These are phyloP conservation scores for Coffea canephora DNA, from an alignment of 257 asterid genomes.

Conservation along the genomic window DNA sequence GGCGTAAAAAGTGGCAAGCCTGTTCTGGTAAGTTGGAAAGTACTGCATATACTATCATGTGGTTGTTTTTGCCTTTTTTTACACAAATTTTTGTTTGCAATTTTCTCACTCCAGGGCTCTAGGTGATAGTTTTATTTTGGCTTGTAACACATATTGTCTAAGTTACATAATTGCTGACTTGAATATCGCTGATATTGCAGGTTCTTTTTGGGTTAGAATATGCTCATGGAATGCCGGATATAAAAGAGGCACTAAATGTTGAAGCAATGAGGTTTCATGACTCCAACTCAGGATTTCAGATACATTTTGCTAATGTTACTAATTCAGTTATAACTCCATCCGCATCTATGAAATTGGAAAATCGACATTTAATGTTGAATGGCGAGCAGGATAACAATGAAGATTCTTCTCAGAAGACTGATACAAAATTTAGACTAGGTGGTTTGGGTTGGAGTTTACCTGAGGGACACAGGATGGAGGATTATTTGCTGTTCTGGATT, in stretches of 20 bases:
- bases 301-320: constrained; percentile 53
- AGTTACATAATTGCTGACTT: neutral
- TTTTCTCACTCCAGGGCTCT: neutral
- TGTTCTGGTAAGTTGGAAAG: constrained; percentile 52
- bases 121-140: neutral
- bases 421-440: constrained; percentile 45
- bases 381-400: constrained; percentile 28
- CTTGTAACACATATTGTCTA: neutral
- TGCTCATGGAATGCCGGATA: constrained; percentile 67
- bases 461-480: constrained; percentile 64
- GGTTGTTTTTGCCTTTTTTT: neutral
- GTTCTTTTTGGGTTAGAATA: constrained; percentile 90
- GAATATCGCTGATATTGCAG: constrained; percentile 32
- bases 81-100: neutral
- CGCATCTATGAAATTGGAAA: constrained; percentile 27
- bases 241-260: constrained; percentile 37
- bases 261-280: constrained; percentile 25
- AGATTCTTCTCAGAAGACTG: constrained; percentile 29
- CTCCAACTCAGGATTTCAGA: constrained; percentile 34
- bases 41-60: neutral
- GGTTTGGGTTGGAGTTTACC: constrained; percentile 86
- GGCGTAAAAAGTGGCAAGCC: constrained; percentile 52
- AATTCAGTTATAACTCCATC: constrained; percentile 55
- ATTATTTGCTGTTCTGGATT: constrained; percentile 74
- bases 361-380: constrained; percentile 23